Conservation (phyloP, 2,329 filamentous ascomycete species). For the Amesomyces nigricolor region DNA sequence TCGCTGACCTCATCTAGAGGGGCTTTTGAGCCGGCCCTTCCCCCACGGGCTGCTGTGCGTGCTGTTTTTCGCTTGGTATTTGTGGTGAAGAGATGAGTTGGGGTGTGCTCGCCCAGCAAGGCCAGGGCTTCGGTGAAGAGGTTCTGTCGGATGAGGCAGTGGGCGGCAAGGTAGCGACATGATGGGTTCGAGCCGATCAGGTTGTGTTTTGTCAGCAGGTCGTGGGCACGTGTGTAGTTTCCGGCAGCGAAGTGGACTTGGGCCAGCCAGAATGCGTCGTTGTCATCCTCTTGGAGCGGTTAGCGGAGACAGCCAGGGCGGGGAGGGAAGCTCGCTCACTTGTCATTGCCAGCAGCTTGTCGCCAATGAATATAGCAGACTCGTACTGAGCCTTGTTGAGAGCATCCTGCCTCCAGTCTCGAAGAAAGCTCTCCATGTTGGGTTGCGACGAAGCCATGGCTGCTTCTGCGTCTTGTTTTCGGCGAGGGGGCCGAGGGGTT, state of each 20-base stretch:
- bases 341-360: conserved; percentile 91
- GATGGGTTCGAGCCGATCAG: conserved; percentile 75
- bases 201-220: conserved; percentile 78
- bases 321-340: conserved; percentile 49
- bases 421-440: conserved; percentile 84
- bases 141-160: conserved; percentile 89
- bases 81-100: conserved; percentile 75
- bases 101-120: conserved; percentile 86
- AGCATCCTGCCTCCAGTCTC: conserved; percentile 92
- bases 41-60: conserved; percentile 18
- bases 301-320: conserved; percentile 2
- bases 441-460: conserved; percentile 24
- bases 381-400: conserved; percentile 95
- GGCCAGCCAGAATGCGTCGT: conserved; percentile 96
- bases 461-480: conserved; percentile 7
- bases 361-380: conserved; percentile 91
- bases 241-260: conserved; percentile 94
- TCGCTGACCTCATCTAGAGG: conserved; percentile 31
- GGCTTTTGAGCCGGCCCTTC: conserved; percentile 28
- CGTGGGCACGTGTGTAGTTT: conserved; percentile 87
- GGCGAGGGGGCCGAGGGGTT: neutral
- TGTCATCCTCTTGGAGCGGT: conserved; percentile 65
- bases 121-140: conserved; percentile 83
- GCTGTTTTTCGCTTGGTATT: conserved; percentile 63
- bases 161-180: conserved; percentile 86